phyloP scores from a whole-genome alignment of 257 asterid species.

The Rhazya stricta region DNA sequence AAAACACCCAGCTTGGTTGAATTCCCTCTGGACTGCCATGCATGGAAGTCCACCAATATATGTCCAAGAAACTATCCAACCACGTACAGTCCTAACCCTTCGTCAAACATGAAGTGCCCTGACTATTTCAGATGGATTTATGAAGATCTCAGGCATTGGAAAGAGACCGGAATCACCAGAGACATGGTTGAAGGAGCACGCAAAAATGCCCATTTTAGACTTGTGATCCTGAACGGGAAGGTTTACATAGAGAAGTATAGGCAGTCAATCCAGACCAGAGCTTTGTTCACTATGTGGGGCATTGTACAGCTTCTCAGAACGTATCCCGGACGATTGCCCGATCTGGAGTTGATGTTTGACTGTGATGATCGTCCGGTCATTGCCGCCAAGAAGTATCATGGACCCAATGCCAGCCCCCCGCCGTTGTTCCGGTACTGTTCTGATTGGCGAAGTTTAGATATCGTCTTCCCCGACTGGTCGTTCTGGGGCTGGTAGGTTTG shows the following conservation, averaged over 20 bases:
- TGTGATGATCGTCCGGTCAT: conserved; percentile 27
- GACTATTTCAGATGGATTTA: conserved; percentile 30
- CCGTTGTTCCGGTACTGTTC: conserved; percentile 84
- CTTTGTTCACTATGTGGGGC: conserved; percentile 29
- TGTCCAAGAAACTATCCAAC: conserved; percentile 31
- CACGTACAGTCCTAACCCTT: conserved; percentile 4
- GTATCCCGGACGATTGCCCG: conserved; percentile 31
- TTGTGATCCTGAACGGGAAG: conserved; percentile 29
- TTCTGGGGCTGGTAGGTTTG: conserved; percentile 87
- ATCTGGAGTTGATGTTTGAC: conserved; percentile 32
- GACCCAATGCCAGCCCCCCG: conserved; percentile 38
- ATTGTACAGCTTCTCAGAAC: conserved; percentile 23
- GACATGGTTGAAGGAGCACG: conserved; percentile 22
- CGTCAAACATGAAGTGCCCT: conserved; percentile 24
- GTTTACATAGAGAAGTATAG: conserved; percentile 17
- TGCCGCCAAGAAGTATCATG: conserved; percentile 21
- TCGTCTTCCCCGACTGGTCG: conserved; percentile 91
- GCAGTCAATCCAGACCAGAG: conserved; percentile 12
- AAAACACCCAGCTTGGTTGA: not conserved
- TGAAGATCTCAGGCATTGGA: conserved; percentile 34
- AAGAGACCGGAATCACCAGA: conserved; percentile 23
- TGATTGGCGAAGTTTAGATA: conserved; percentile 65
- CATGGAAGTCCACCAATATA: conserved; percentile 26
- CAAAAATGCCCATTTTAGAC: conserved; percentile 22
- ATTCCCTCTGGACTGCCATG: conserved; percentile 28